Conservation (phyloP, 2,329 filamentous ascomycete genomes). For the Botrytis medusae region DNA sequence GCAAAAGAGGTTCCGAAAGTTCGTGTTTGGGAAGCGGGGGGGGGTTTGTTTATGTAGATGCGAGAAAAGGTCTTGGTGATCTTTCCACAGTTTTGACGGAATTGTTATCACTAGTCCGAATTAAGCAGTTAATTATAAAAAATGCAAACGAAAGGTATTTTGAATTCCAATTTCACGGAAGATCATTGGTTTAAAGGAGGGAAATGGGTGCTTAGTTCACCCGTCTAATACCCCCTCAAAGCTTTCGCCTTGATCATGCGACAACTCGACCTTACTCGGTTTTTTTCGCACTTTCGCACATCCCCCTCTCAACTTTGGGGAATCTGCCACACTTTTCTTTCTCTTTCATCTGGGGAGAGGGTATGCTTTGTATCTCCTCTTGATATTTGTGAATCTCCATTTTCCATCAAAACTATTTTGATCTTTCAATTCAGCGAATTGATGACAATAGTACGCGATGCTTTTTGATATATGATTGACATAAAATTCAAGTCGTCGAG, state of each 20-base stretch:
- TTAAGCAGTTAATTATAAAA: constrained; percentile 18
- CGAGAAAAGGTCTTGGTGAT: constrained; percentile 18
- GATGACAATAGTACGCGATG: background rate
- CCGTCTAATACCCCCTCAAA: background rate
- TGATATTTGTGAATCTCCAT: background rate
- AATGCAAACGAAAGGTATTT: constrained; percentile 17
- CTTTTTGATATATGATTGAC: background rate
- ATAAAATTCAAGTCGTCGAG: constrained; percentile 9
- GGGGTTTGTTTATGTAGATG: constrained; percentile 20
- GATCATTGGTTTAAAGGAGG: constrained; percentile 6
- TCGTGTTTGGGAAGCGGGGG: constrained; percentile 15
- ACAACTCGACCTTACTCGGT: constrained; percentile 15
- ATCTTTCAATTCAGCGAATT: background rate
- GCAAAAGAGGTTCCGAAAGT: constrained; percentile 16
- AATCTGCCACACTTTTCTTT: constrained; percentile 6
- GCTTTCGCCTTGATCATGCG: constrained; percentile 19
- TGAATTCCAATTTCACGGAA: background rate
- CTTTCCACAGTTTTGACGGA: background rate
- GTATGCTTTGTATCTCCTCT: background rate
- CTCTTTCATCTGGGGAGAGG: background rate
- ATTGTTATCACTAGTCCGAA: constrained; percentile 14
- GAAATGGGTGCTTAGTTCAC: background rate
- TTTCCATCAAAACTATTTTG: background rate
- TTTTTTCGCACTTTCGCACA: constrained; percentile 6
- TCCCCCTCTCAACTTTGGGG: background rate